phyloP scores from a whole-genome alignment of 2,329 filamentous ascomycete genomes.

The Colletotrichum destructivum region DNA sequence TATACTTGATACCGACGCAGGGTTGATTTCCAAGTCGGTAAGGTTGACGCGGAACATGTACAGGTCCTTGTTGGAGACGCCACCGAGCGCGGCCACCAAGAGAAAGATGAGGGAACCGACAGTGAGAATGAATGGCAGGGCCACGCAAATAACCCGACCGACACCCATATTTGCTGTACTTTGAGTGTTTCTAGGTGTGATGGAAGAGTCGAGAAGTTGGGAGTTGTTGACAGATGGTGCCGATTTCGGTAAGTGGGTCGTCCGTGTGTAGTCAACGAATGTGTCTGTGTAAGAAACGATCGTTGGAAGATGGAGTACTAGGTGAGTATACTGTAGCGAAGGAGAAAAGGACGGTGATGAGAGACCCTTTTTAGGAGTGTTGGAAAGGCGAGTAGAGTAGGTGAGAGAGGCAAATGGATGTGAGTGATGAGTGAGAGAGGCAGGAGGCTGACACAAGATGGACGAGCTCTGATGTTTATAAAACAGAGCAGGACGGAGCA shows the following conservation, averaged over 20 bases:
- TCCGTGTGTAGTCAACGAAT: constrained; percentile 27
- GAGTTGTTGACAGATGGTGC: constrained; percentile 9
- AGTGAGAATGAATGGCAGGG: constrained; percentile 87
- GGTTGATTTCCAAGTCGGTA: constrained; percentile 70
- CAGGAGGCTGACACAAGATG: constrained; percentile 22
- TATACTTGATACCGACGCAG: constrained; percentile 50
- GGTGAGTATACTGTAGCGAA: constrained; percentile 7
- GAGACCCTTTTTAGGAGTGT: constrained; percentile 1
- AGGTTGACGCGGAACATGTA: constrained; percentile 75
- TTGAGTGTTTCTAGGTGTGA: constrained; percentile 39
- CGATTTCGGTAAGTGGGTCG: constrained; percentile 25
- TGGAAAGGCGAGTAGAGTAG: background rate
- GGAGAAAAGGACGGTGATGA: constrained; percentile 12
- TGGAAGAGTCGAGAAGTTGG: constrained; percentile 2
- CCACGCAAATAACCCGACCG: constrained; percentile 88
- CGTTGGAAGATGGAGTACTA: constrained; percentile 13
- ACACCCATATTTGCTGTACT: constrained; percentile 66
- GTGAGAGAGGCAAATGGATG: constrained; percentile 16
- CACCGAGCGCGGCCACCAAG: constrained; percentile 69
- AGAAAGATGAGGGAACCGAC: constrained; percentile 82
- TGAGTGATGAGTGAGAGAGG: constrained; percentile 29
- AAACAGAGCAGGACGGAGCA: constrained; percentile 30
- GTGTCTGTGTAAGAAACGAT: constrained; percentile 23
- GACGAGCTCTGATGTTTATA: constrained; percentile 41
- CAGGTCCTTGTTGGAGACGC: constrained; percentile 69